A percentile compares a stretch with the other conserved stretches of the same genome.
phyloP scores from a whole-genome alignment of 2,329 filamentous ascomycete genomes.

The Hirsutella minnesotensis region DNA sequence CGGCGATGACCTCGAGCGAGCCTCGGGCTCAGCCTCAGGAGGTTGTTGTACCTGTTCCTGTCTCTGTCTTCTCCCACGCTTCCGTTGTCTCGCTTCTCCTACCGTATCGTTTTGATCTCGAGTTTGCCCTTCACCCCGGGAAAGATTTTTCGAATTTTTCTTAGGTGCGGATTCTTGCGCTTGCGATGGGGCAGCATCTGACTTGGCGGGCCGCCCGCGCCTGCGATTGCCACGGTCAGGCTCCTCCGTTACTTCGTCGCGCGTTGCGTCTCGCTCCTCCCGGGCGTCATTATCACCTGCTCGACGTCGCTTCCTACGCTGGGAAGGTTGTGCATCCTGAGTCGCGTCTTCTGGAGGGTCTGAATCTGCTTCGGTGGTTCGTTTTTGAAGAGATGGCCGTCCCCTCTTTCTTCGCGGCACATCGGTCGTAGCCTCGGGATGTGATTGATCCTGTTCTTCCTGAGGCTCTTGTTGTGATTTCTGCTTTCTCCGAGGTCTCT shows the following conservation, averaged over 20 bases:
- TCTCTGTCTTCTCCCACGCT: too few relatives aligned
- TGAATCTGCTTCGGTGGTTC: neutral
- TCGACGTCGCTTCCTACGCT: slow-evolving; percentile 1
- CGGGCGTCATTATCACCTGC: neutral
- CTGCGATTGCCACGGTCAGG: slow-evolving; percentile 2
- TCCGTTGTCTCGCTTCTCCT: neutral
- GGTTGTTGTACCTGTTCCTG: too few relatives aligned
- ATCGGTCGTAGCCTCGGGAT: neutral
- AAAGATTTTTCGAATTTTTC: neutral
- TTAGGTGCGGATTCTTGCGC: too few relatives aligned
- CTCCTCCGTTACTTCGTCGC: neutral
- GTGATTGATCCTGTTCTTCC: neutral
- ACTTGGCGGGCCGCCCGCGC: slow-evolving; percentile 12
- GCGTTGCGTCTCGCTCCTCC: slow-evolving; percentile 2
- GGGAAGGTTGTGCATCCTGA: neutral
- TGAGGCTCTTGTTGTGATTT: slow-evolving; percentile 8
- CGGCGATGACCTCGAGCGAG: too few relatives aligned
- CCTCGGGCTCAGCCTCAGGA: too few relatives aligned
- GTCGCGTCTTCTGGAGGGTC: slow-evolving; percentile 2
- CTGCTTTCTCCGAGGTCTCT: slow-evolving; percentile 6
- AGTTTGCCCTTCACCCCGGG: neutral
- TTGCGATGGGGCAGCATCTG: neutral
- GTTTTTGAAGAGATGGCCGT: slow-evolving; percentile 9
- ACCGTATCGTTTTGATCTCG: too few relatives aligned
- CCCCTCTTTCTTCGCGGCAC: slow-evolving; percentile 6